Conservation (phyloP, 371 early-diverging fungal genomes). For the Apophysomyces elegans region DNA sequence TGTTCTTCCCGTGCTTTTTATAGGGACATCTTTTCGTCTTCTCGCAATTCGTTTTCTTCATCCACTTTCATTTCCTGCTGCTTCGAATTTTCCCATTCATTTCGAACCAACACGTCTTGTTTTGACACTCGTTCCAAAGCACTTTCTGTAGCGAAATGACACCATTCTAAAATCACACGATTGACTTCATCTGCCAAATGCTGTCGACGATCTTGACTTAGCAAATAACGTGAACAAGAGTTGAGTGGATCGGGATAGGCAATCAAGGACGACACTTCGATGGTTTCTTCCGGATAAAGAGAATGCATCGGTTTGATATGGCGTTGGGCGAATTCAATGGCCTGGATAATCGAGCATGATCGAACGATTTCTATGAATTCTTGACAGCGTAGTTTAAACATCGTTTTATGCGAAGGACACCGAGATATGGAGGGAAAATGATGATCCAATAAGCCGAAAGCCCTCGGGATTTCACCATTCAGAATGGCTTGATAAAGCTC, state of each 20-base stretch:
- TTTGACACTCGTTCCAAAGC: neutral
- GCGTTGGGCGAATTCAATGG: constrained; percentile 44
- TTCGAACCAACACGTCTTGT: neutral
- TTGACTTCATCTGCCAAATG: constrained; percentile 42
- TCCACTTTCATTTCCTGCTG: neutral
- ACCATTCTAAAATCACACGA: constrained; percentile 16
- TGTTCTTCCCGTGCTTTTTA: too few species aligned
- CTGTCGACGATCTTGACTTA: constrained; percentile 38
- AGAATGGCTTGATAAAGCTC: constrained; percentile 36
- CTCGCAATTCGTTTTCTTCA: neutral
- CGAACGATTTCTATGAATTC: constrained; percentile 44
- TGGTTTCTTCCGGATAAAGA: constrained; percentile 26
- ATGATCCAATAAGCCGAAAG: constrained; percentile 35
- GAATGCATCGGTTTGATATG: constrained; percentile 32
- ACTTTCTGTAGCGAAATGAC: neutral
- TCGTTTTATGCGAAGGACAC: constrained; percentile 9
- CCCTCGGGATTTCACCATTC: constrained; percentile 34
- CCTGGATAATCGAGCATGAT: constrained; percentile 24
- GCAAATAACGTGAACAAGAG: constrained; percentile 33
- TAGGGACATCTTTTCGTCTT: neutral
- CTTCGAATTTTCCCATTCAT: neutral
- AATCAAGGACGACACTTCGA: constrained; percentile 43
- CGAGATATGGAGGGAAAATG: constrained; percentile 33
- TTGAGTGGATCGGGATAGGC: constrained; percentile 45
- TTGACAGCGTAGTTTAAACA: constrained; percentile 45